phyloP scores from a whole-genome alignment of 306 rosid species.

The Glycine latifolia region DNA sequence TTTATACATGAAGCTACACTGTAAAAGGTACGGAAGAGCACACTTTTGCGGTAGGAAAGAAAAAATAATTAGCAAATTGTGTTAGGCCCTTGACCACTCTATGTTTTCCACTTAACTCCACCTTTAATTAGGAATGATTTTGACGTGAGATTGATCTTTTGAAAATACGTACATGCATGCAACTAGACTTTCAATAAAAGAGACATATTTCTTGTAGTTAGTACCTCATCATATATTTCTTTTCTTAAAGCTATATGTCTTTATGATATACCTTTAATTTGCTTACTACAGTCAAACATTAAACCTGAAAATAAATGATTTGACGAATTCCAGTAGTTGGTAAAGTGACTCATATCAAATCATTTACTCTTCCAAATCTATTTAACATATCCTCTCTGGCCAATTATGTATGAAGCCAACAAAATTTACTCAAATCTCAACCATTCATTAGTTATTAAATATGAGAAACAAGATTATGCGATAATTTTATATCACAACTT shows the following conservation, averaged over 20 bases:
- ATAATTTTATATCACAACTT: too few species aligned
- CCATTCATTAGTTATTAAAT: not conserved
- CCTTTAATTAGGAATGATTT: conserved; percentile 39
- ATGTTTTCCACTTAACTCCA: conserved; percentile 7
- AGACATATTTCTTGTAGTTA: not conserved
- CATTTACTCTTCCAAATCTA: not conserved
- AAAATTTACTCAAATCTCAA: not conserved
- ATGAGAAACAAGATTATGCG: too few species aligned
- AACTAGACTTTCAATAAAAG: not conserved
- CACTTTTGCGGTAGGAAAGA: not conserved
- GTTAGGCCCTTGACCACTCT: conserved; percentile 36
- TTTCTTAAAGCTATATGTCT: not conserved
- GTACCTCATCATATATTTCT: not conserved
- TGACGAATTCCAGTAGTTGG: not conserved
- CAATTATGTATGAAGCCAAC: not conserved
- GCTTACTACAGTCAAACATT: not conserved
- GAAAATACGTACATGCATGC: conserved; percentile 22
- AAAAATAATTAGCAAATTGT: conserved; percentile 6
- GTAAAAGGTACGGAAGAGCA: not conserved
- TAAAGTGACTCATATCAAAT: conserved; percentile 21
- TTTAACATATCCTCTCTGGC: not conserved
- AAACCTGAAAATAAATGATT: not conserved
- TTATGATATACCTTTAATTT: conserved; percentile 3
- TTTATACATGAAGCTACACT: not conserved
- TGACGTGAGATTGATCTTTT: not conserved